Conservation (phyloP, 768 basidiomycete species). For the Solioccasus polychromus region DNA sequence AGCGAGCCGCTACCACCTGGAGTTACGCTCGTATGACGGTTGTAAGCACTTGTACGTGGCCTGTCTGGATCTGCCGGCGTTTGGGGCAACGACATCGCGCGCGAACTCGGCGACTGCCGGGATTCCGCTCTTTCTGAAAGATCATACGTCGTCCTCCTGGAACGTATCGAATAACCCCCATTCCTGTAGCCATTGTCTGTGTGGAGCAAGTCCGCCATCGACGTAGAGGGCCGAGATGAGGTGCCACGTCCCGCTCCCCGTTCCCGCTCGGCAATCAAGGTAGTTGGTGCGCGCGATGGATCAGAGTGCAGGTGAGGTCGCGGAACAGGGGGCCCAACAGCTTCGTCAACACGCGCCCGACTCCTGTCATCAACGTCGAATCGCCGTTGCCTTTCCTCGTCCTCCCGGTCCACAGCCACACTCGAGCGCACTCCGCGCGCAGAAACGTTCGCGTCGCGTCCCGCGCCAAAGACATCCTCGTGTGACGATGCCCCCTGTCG, state of each 20-base stretch:
- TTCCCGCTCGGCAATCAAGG: conserved; percentile 19
- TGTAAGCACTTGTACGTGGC: conserved; percentile 10
- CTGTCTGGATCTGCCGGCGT: conserved; percentile 16
- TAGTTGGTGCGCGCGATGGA: conserved; percentile 17
- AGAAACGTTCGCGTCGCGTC: conserved; percentile 17
- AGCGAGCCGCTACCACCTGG: conserved; percentile 15
- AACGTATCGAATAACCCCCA: conserved; percentile 14
- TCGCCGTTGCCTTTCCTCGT: conserved; percentile 20
- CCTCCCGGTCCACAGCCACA: conserved; percentile 23
- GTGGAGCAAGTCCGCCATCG: conserved; percentile 51
- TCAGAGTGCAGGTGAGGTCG: conserved; percentile 27
- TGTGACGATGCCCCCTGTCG: conserved; percentile 25
- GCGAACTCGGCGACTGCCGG: conserved; percentile 14
- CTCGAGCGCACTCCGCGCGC: conserved; percentile 17
- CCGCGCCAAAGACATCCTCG: conserved; percentile 38
- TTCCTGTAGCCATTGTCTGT: conserved; percentile 13
- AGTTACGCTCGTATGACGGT: conserved; percentile 15
- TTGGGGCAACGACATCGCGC: conserved; percentile 12
- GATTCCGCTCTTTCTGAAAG: conserved; percentile 23
- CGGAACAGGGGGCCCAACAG: conserved; percentile 11
- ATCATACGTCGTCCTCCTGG: conserved; percentile 25
- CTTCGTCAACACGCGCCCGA: conserved; percentile 20
- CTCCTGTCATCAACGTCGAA: conserved; percentile 18
- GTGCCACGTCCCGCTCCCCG: conserved; percentile 15
- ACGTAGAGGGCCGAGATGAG: conserved; percentile 46